A percentile compares a stretch with the other conserved stretches of the same genome.
Evolutionary conservation across 2,329 filamentous ascomycete species (phyloP).

Genomic region (Colletotrichum paranaense): DNA sequence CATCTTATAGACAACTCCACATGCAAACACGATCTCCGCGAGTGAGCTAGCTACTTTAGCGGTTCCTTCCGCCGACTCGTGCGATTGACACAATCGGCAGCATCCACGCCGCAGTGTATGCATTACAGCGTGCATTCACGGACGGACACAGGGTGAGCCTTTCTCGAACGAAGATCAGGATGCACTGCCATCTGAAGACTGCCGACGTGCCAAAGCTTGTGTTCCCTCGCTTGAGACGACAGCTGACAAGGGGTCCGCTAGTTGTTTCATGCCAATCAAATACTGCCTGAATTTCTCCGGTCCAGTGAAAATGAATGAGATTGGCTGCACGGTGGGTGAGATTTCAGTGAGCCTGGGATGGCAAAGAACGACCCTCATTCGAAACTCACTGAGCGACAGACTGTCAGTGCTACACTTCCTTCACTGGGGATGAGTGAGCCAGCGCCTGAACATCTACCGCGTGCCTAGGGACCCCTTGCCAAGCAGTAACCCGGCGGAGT

Average conservation of each 20-base stretch:
- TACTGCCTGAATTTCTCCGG: not conserved
- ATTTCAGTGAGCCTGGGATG: not conserved
- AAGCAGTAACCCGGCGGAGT: conserved; percentile 7
- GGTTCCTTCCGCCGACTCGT: not conserved
- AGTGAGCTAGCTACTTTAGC: not conserved
- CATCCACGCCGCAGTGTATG: not conserved
- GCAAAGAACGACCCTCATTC: not conserved
- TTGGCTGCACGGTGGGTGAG: not conserved
- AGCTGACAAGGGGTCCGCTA: not conserved
- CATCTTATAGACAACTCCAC: not conserved
- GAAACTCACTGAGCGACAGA: not conserved
- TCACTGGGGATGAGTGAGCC: not conserved
- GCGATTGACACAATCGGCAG: not conserved
- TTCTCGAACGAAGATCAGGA: not conserved
- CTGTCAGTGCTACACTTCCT: not conserved
- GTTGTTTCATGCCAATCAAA: conserved; percentile 7
- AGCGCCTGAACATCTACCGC: not conserved
- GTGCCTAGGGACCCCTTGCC: not conserved
- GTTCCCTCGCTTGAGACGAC: not conserved
- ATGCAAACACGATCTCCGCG: not conserved
- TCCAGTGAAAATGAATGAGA: not conserved
- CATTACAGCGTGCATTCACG: not conserved
- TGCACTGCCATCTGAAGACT: not conserved
- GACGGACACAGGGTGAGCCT: not conserved
- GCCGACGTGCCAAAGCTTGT: not conserved